Base-by-base conservation (phyloP, 2,329 filamentous ascomycete species). In the Tolypocladium amazonense region DNA sequence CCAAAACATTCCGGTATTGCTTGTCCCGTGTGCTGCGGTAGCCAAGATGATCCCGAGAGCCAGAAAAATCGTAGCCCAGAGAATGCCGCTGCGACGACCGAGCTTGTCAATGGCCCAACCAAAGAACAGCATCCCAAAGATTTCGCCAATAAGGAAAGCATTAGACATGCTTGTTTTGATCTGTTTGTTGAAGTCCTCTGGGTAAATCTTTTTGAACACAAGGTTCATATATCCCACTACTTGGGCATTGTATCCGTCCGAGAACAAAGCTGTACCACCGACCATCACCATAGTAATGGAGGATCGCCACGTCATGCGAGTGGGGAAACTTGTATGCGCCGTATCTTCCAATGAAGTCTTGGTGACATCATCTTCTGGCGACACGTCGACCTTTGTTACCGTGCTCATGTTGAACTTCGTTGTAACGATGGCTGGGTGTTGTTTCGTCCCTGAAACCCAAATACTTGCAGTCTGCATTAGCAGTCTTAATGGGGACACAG, bases 1-100 rank as follows among this genome's bases (percentile, higher is more conserved):
- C 77, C 77, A 80, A 56, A 79, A 76, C 74, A 80, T 79, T 57
- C 75, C 76, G 14, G 72, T 58, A 30, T 73, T 70, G 0, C 76
- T 78, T 2, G 68, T 63, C 7, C 77, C 77, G 60, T 76, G 68
- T 0, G 76, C 70, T 4, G 76, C 78, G 0, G 75, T 76, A 1
- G 77, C 75, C 15, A 80, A 62, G 1, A 79, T 73, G 2, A 76
- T 72, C 5, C 78, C 77, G 47, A 79, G 58, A 9, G 79, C 74
- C n/a, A 80, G 72, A 68, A 78, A 74, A 0, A 75, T 45, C 0
- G 78, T 79, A 0, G 78, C 78, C 18, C 73, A 67, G 37, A 80
- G 65, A 50, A 79, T 79, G 30, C 76, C 78, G 15, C 69, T 71
- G 56, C 77, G 77, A 5, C 77, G 74, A 11, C 78, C 77, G 11